Evolutionary conservation across 2,329 filamentous ascomycete genomes (phyloP), one percentile per base, ranked within the genome.

Genomic region (Microcera coccophila): DNA sequence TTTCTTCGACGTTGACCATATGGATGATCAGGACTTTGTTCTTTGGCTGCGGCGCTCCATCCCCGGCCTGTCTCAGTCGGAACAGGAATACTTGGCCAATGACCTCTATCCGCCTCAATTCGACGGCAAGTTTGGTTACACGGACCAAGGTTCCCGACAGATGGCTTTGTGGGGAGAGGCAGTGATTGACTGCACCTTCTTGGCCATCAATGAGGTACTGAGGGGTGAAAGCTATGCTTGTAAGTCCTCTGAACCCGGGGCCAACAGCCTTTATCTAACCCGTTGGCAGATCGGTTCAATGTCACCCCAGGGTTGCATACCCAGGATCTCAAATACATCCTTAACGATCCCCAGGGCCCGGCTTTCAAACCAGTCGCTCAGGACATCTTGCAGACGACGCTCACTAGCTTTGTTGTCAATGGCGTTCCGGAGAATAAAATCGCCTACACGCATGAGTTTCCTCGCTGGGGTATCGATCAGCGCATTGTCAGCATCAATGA

Each of bases 241-340:
- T 50, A 43, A 45, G 48, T 45, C n/a, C n/a, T n/a, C n/a, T n/a
- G n/a, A n/a, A n/a, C n/a, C n/a, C n/a, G n/a, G n/a, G n/a, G n/a
- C n/a, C n/a, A n/a, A n/a, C n/a, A 19, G 7, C 24, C n/a, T 19
- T 18, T 38, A 7, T 11, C 15, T 20, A n/a, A 5, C 11, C 7
- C 14, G 16, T 11, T 18, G 11, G 15, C 17, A 49, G 48, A 46
- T 12, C 33, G 40, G 12, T 49, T 51, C 20, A 33, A 24, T 22
- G 36, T 51, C 20, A 36, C 42, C 15, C 45, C 48, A 10, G 42
- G 45, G 11, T 39, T 49, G 15, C 45, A 49, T 18, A 47, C 37
- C 28, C 47, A 49, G 21, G 47, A 47, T 32, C 38, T 44, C 9
- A 29, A n/a, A 14, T 49, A 47, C 22, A 49, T 40, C 8, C 47